Evolutionary conservation across 805 yeast genomes (phyloP).

Genomic region (Vanderwaltozyma verrucispora): DNA sequence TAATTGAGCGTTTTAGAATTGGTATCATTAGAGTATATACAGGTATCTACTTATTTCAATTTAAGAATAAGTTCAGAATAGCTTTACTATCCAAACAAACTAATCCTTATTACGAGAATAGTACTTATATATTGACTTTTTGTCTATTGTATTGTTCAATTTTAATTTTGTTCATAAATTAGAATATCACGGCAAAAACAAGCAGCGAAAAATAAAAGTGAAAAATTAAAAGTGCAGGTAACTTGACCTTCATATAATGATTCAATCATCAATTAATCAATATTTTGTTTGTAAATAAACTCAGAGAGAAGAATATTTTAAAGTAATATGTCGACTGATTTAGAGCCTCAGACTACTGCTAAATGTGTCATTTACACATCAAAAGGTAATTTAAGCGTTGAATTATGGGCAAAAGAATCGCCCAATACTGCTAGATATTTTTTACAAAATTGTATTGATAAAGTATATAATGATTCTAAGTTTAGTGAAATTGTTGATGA

Average conservation of each 20-base stretch:
- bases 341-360: conserved; percentile 51
- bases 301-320: no score
- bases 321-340: conserved; percentile 1
- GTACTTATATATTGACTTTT: no score
- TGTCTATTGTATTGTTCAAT: not conserved
- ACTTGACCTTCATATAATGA: no score
- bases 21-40: not conserved
- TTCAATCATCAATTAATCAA: no score
- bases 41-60: no score
- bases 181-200: no score
- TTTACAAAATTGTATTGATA: conserved; percentile 38
- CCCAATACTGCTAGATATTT: conserved; percentile 41
- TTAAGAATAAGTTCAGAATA: no score
- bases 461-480: conserved; percentile 31
- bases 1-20: not conserved
- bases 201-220: no score
- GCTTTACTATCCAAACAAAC: no score
- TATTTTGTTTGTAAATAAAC: no score
- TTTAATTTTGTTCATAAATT: no score
- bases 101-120: no score
- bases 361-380: conserved; percentile 45
- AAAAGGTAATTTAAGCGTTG: conserved; percentile 50
- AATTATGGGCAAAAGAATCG: conserved; percentile 59
- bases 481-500: conserved; percentile 21
- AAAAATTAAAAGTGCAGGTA: not conserved